Percentiles rank a stretch among this genome's conserved stretches.
Evolutionary conservation across 148 eudicot species (phyloP).

Genomic region (Rheum nobile): DNA sequence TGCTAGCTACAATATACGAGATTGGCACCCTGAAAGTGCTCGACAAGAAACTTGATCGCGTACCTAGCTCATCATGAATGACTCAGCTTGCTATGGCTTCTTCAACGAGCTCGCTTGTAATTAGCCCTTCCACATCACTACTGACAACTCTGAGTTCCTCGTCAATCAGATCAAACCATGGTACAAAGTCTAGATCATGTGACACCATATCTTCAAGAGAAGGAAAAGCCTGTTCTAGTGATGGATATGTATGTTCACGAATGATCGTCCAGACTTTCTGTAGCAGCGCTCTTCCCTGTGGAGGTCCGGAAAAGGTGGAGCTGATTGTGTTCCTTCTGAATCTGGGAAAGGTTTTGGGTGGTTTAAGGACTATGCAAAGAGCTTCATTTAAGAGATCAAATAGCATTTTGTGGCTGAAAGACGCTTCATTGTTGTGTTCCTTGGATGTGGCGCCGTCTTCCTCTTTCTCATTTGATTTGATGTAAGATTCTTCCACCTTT

Average conservation of each 20-base stretch:
- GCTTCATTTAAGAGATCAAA: conserved; percentile 70
- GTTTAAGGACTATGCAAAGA: conserved; percentile 44
- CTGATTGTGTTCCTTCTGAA: conserved; percentile 36
- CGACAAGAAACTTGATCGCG: too few species aligned
- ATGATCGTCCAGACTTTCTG: conserved; percentile 53
- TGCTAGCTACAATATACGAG: neutral
- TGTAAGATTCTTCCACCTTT: conserved; percentile 61
- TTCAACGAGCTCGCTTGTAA: conserved; percentile 47
- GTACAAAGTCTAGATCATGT: conserved; percentile 36
- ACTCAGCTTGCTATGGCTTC: conserved; percentile 29
- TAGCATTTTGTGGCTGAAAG: conserved; percentile 47
- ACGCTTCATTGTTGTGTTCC: conserved; percentile 18
- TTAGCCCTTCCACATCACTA: conserved; percentile 45
- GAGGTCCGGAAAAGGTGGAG: conserved; percentile 19
- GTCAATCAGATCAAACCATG: conserved; percentile 48
- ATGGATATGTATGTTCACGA: conserved; percentile 36
- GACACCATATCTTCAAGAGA: conserved; percentile 54
- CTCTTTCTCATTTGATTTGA: conserved; percentile 16
- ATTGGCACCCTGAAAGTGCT: too few species aligned
- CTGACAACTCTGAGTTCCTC: conserved; percentile 53
- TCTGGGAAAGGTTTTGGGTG: conserved; percentile 35
- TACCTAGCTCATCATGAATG: neutral
- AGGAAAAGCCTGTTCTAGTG: conserved; percentile 22
- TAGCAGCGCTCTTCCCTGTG: conserved; percentile 50
- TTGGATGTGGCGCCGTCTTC: too few species aligned